phyloP scores from a whole-genome alignment of 345 rosid species.

The Arabidopsis thaliana region TAIR10.1 NC_003074.8:20245501-20246000 shows the following conservation, averaged over 20 bases:
- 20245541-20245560: constrained; percentile 1
- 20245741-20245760: background rate
- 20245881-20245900: constrained; percentile 25
- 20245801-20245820: constrained; percentile 23
- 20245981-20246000: constrained; percentile 19
- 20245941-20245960: constrained; percentile 32
- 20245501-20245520: background rate
- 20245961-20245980: constrained; percentile 10
- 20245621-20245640: background rate
- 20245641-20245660: background rate
- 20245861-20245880: constrained; percentile 9
- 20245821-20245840: constrained; percentile 33
- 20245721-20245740: constrained; percentile 43
- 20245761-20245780: constrained; percentile 19
- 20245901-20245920: constrained; percentile 20
- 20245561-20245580: constrained; percentile 7
- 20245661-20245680: constrained; percentile 17
- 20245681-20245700: constrained; percentile 41
- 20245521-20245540: background rate
- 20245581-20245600: background rate
- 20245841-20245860: constrained; percentile 35
- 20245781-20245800: constrained; percentile 21
- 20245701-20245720: constrained; percentile 33
- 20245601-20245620: constrained; percentile 2
- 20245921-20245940: constrained; percentile 29